A percentile compares a stretch with the other conserved stretches of the same genome.
phyloP scores from a whole-genome alignment of 2,329 filamentous ascomycete genomes.

The Mycogone perniciosa region DNA sequence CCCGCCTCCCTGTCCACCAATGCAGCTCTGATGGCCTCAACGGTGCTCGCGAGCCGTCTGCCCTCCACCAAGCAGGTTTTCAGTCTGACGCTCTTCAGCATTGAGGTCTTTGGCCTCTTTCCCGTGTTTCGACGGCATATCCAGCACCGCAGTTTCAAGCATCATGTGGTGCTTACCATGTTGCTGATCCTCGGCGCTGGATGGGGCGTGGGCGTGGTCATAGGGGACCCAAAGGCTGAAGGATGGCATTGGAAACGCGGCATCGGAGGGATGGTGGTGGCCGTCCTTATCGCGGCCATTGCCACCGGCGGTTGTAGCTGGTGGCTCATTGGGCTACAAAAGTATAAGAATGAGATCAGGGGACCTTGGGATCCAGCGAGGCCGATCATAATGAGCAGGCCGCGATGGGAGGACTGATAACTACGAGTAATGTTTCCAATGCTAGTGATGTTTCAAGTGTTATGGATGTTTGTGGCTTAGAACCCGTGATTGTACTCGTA shows the following conservation, averaged over 20 bases:
- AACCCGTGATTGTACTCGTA: neutral
- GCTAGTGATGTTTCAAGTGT: neutral
- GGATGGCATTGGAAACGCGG: slow-evolving; percentile 48
- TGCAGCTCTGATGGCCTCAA: slow-evolving; percentile 91
- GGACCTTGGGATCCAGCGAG: slow-evolving; percentile 96
- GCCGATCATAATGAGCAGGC: slow-evolving; percentile 70
- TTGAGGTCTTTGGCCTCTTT: slow-evolving; percentile 94
- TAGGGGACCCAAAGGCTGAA: slow-evolving; percentile 38
- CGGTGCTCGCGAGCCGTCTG: slow-evolving; percentile 83
- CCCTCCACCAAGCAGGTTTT: slow-evolving; percentile 92
- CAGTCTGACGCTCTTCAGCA: slow-evolving; percentile 88
- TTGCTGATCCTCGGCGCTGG: slow-evolving; percentile 73
- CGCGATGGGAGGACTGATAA: slow-evolving; percentile 41
- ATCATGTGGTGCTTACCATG: slow-evolving; percentile 71
- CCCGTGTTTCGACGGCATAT: slow-evolving; percentile 94
- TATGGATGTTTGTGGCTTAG: neutral
- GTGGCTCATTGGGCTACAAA: slow-evolving; percentile 96
- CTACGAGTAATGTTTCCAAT: slow-evolving; percentile 9
- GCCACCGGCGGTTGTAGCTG: slow-evolving; percentile 92
- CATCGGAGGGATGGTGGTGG: slow-evolving; percentile 68
- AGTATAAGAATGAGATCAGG: slow-evolving; percentile 98
- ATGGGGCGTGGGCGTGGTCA: slow-evolving; percentile 63
- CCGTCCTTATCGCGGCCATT: slow-evolving; percentile 65
- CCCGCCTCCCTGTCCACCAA: slow-evolving; percentile 82
- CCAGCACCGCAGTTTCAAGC: slow-evolving; percentile 71